phyloP scores from a whole-genome alignment of 371 early-diverging fungal species.

The Dichotomocladium elegans region DNA sequence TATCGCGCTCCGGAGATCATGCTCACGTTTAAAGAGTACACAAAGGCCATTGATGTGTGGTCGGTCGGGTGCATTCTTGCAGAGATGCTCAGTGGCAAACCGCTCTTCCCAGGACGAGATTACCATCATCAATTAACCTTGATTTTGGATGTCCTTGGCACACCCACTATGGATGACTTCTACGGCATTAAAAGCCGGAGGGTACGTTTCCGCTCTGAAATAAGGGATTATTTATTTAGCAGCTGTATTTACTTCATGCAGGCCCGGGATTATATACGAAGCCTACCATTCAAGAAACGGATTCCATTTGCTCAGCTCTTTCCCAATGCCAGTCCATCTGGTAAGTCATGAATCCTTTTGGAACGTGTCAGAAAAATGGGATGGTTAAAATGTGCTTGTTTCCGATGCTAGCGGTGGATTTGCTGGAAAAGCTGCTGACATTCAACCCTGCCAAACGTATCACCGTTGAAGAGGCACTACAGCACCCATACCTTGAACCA shows the following conservation, averaged over 20 bases:
- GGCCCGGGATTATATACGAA: constrained; percentile 91
- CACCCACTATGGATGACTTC: constrained; percentile 90
- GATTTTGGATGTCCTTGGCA: constrained; percentile 96
- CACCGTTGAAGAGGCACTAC: constrained; percentile 90
- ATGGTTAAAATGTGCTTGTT: neutral
- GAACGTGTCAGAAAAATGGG: neutral
- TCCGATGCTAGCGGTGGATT: constrained; percentile 64
- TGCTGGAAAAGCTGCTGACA: constrained; percentile 89
- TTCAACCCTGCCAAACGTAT: constrained; percentile 93
- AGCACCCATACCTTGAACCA: constrained; percentile 86
- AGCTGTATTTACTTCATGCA: neutral
- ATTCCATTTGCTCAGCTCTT: constrained; percentile 79
- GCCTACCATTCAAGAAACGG: constrained; percentile 85
- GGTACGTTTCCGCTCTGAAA: neutral
- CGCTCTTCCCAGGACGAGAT: constrained; percentile 88
- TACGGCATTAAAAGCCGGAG: constrained; percentile 75
- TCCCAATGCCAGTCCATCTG: constrained; percentile 76
- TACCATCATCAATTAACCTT: constrained; percentile 97
- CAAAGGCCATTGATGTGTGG: constrained; percentile 98
- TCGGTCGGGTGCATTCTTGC: constrained; percentile 97
- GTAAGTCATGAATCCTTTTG: too few relatives aligned
- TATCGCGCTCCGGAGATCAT: constrained; percentile 99
- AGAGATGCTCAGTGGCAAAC: constrained; percentile 90
- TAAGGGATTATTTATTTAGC: too few relatives aligned
- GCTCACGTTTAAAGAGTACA: constrained; percentile 92